These are phyloP conservation scores for Blastobotrys peoriensis DNA, from an alignment of 805 yeast species.

Conservation along the genomic window DNA sequence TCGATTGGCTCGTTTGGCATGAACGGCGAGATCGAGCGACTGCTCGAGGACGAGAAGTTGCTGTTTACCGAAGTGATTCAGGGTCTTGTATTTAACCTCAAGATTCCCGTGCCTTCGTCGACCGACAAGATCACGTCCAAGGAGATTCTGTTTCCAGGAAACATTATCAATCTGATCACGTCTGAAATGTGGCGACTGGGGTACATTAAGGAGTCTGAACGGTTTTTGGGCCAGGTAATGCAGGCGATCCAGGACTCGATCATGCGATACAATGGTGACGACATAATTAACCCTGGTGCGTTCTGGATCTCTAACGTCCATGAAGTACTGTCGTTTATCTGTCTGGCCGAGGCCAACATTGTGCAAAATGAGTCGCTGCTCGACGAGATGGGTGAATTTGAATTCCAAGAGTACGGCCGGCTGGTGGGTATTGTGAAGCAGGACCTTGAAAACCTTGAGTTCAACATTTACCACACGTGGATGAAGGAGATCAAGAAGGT, in stretches of 20 bases:
- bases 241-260: constrained; percentile 82
- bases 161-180: constrained; percentile 83
- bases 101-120: constrained; percentile 79
- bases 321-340: constrained; percentile 89
- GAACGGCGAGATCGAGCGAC: constrained; percentile 29
- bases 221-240: constrained; percentile 81
- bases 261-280: constrained; percentile 73
- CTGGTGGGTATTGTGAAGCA: constrained; percentile 87
- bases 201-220: constrained; percentile 84
- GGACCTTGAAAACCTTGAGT: constrained; percentile 88
- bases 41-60: constrained; percentile 28
- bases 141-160: constrained; percentile 93
- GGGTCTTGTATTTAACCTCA: constrained; percentile 77
- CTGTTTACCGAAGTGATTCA: constrained; percentile 80
- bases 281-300: constrained; percentile 85
- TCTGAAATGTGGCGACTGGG: constrained; percentile 99
- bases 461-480: constrained; percentile 94
- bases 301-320: constrained; percentile 97
- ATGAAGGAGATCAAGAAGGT: constrained; percentile 90
- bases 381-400: constrained; percentile 81
- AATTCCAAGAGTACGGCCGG: constrained; percentile 82
- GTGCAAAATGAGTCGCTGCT: constrained; percentile 73
- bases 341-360: constrained; percentile 90
- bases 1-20: constrained; percentile 32
- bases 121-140: constrained; percentile 78